These are phyloP conservation scores for Monilinia aucupariae DNA, from an alignment of 2,329 filamentous ascomycete genomes.

Conservation along the genomic window DNA sequence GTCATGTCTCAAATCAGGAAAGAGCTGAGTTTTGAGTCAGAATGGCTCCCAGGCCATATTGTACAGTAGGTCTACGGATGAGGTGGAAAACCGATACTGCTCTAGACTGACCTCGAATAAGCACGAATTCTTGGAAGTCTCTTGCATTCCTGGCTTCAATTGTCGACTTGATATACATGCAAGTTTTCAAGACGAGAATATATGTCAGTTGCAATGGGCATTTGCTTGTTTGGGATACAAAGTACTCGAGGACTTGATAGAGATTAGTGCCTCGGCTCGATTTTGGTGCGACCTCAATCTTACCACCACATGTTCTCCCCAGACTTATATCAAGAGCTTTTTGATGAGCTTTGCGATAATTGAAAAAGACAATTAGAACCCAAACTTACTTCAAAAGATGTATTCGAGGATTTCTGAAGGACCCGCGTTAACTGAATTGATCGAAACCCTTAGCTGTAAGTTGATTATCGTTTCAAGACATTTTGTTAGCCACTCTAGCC, in stretches of 20 bases:
- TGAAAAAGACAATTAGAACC: accelerated
- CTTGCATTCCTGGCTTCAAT: background rate
- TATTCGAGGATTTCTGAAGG: too few species aligned
- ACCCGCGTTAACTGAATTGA: too few species aligned
- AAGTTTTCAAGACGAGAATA: background rate
- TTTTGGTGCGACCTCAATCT: background rate
- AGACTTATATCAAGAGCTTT: background rate
- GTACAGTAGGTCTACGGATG: too few species aligned
- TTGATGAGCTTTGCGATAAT: too few species aligned
- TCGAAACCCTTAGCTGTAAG: too few species aligned
- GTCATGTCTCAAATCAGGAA: background rate
- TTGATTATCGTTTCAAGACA: too few species aligned
- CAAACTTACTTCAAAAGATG: too few species aligned
- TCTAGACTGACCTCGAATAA: background rate
- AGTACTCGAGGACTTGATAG: background rate
- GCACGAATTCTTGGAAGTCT: background rate
- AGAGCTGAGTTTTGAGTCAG: background rate
- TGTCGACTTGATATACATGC: background rate
- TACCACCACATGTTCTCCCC: background rate
- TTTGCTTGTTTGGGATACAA: constrained; percentile 1
- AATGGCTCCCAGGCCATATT: background rate
- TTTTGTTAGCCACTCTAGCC: background rate
- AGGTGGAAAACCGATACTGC: background rate
- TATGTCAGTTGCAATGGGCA: background rate
- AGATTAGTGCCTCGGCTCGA: background rate